Conservation (phyloP, 2,329 filamentous ascomycete species). For the Curvularia eragrostidis region DNA sequence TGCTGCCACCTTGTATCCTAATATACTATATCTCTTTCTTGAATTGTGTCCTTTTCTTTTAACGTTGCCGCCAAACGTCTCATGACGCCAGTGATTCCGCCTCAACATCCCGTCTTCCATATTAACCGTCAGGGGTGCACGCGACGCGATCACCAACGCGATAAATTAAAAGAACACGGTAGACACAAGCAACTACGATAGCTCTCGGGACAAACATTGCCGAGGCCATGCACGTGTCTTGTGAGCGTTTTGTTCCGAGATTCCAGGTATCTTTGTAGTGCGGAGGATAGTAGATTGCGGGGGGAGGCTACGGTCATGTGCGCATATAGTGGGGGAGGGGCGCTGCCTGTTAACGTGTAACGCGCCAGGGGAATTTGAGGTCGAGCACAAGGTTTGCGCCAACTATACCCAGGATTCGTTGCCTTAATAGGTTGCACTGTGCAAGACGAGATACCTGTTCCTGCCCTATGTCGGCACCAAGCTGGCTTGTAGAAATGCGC, state of each 20-base stretch:
- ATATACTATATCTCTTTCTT: not conserved
- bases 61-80: not conserved
- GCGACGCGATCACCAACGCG: conserved; percentile 18
- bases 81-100: conserved; percentile 8
- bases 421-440: not conserved
- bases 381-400: not conserved
- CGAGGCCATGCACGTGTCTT: conserved; percentile 1
- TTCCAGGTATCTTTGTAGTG: not conserved
- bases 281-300: not conserved
- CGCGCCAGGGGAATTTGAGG: not conserved
- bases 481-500: not conserved
- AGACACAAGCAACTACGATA: not conserved
- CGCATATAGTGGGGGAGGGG: not conserved
- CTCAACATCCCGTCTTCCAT: conserved; percentile 23
- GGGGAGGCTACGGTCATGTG: not conserved
- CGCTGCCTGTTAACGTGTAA: not conserved
- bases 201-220: not conserved
- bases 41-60: conserved; percentile 27
- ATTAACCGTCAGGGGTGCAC: conserved; percentile 23
- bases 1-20: not conserved
- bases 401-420: not conserved
- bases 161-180: conserved; percentile 35
- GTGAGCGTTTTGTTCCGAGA: not conserved
- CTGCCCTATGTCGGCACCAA: not conserved
- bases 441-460: not conserved